Percentiles rank a stretch among this genome's conserved stretches.
These are phyloP conservation scores for Lycium ferocissimum DNA, from an alignment of 257 asterid genomes.

Conservation along the genomic window DNA sequence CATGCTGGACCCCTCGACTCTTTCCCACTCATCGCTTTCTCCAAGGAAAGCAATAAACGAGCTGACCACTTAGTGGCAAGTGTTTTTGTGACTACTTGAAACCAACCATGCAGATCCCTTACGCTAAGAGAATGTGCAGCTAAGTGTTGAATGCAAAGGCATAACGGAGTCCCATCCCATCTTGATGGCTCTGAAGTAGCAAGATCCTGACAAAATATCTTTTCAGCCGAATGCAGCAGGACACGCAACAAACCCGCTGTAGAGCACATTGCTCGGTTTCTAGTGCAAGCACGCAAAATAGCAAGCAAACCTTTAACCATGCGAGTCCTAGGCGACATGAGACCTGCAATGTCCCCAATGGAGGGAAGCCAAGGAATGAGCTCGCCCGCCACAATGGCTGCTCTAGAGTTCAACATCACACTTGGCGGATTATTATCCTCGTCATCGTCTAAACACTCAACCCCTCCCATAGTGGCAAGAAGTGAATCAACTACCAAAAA, in stretches of 20 bases:
- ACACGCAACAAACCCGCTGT: constrained; percentile 83
- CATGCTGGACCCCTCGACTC: constrained; percentile 93
- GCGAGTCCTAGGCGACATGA: constrained; percentile 94
- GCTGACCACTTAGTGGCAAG: constrained; percentile 82
- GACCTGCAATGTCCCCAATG: constrained; percentile 76
- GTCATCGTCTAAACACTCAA: constrained; percentile 95
- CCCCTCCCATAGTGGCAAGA: constrained; percentile 99
- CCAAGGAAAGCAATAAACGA: constrained; percentile 76
- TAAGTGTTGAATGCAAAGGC: constrained; percentile 83
- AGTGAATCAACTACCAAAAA: constrained; percentile 92
- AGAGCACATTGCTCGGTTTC: constrained; percentile 97
- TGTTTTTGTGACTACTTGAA: constrained; percentile 68
- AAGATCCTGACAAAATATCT: constrained; percentile 64
- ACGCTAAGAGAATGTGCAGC: constrained; percentile 95
- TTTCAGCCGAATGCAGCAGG: constrained; percentile 80
- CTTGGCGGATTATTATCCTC: constrained; percentile 95
- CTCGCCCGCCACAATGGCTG: constrained; percentile 98
- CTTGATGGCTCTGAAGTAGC: constrained; percentile 55
- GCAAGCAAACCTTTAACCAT: constrained; percentile 98
- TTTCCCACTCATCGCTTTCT: constrained; percentile 95
- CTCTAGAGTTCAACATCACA: constrained; percentile 99
- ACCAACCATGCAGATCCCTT: constrained; percentile 80
- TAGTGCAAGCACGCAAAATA: constrained; percentile 95
- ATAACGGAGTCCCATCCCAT: constrained; percentile 93
- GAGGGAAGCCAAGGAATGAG: constrained; percentile 93